These are phyloP conservation scores for Cicer chorassanicum DNA, from an alignment of 306 rosid genomes.

Conservation along the genomic window DNA sequence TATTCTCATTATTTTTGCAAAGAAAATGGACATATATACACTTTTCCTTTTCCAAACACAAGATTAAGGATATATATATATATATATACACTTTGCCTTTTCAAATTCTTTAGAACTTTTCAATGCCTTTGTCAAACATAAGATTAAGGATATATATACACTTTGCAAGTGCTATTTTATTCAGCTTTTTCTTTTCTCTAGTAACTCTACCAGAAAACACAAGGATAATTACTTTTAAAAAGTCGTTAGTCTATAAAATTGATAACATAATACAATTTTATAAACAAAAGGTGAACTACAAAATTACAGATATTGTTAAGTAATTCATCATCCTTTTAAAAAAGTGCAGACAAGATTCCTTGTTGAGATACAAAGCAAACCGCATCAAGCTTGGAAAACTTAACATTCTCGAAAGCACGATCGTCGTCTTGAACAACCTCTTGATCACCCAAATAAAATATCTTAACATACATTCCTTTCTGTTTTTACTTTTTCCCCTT, in stretches of 20 bases:
- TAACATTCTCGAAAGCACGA: conserved; percentile 4
- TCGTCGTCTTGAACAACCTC: conserved; percentile 15
- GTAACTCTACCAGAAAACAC: not conserved
- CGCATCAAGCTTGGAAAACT: not conserved
- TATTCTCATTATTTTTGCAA: too few species aligned
- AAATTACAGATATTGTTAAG: not conserved
- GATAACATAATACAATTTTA: not conserved
- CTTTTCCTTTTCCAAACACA: too few species aligned
- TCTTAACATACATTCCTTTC: not conserved
- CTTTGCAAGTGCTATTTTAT: not conserved
- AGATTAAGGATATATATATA: too few species aligned
- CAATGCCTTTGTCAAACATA: too few species aligned
- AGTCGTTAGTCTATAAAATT: too few species aligned
- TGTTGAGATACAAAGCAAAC: conserved; percentile 5
- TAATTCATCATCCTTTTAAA: conserved; percentile 13
- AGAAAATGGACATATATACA: too few species aligned
- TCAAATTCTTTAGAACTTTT: too few species aligned
- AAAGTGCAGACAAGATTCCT: not conserved
- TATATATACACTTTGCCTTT: too few species aligned
- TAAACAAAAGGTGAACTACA: conserved; percentile 16
- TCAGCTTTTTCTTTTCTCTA: not conserved
- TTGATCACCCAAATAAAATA: not conserved
- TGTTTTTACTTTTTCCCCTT: conserved; percentile 51
- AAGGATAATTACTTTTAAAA: too few species aligned
- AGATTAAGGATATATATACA: too few species aligned